Evolutionary conservation across 2,329 filamentous ascomycete genomes (phyloP).

Genomic region (Magnaporthiopsis rhizophila): DNA sequence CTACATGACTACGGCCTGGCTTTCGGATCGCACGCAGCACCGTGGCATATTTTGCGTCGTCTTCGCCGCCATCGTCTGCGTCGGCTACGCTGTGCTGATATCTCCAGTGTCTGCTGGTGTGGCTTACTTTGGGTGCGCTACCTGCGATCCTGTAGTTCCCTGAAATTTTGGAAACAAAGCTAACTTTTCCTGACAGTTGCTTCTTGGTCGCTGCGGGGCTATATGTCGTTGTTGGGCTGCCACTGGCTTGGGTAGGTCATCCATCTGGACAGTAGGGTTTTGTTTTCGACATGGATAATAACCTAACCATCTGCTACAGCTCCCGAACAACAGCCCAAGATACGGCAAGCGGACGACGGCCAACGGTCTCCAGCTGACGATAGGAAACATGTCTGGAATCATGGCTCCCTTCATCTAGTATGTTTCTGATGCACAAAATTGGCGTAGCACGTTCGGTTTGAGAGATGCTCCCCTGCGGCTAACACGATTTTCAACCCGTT

Average conservation of each 20-base stretch:
- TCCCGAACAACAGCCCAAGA: conserved; percentile 58
- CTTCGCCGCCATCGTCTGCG: conserved; percentile 54
- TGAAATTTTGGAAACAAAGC: conserved; percentile 25
- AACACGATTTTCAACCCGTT: not conserved
- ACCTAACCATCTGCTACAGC: not conserved
- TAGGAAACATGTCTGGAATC: conserved; percentile 37
- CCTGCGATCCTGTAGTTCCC: not conserved
- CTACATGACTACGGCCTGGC: conserved; percentile 57
- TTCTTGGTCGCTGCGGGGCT: conserved; percentile 69
- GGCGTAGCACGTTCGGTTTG: too few species aligned
- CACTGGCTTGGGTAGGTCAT: conserved; percentile 40
- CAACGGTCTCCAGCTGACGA: conserved; percentile 11
- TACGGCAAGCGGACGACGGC: conserved; percentile 59
- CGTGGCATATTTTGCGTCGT: conserved; percentile 57
- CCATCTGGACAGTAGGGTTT: not conserved
- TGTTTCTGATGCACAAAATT: conserved; percentile 9
- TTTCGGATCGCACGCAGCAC: conserved; percentile 60
- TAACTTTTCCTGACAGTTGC: conserved; percentile 64
- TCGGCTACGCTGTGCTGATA: conserved; percentile 63
- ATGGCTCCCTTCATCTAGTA: conserved; percentile 62
- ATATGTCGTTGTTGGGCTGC: conserved; percentile 52
- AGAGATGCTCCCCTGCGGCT: not conserved
- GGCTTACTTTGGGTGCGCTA: conserved; percentile 54
- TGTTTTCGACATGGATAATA: too few species aligned
- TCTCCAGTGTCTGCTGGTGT: conserved; percentile 51